Base-by-base conservation (phyloP, 805 yeast species). In the Metschnikowia dekortorum region DNA sequence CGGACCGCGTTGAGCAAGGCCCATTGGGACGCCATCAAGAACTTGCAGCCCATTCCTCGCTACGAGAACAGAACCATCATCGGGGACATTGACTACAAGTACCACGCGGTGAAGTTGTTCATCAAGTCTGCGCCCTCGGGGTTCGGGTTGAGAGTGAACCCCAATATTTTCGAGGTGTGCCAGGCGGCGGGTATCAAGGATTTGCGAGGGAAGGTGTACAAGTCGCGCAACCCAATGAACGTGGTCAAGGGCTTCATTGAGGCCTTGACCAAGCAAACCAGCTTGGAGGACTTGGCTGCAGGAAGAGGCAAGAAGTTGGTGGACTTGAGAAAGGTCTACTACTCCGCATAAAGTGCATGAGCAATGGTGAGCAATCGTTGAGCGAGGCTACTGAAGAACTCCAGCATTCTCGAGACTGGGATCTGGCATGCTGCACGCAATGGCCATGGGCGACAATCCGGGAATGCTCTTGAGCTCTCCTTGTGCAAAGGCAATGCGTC, bases 281-380 rank as follows among this genome's bases (percentile, higher is more conserved):
- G 95, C 2, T 78, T 89, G 60, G 95, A 88, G 61, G 96, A 90
- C 60, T 78, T 92, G 65, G 97, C 98, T 5, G 77, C 84, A 47
- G 87, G 85, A 60, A 83, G 99, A 73, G 99, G 99, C 54, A 92
- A 92, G 80, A 89, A 89, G 78, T 80, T 92, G 63, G 90, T 89
- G 36, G 98, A 94, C 69, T 84, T 94, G 64, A 85, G 95, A 69
- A 88, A 87, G 73, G 83, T 89, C 39, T 94, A 92, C 74, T 90
- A 89, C 68, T 81, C 87, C 35, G 69, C 71, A 41, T 71, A 59
- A 44, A 54, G 57, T 56, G 54, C 44, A 54, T 56, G 53, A 22
- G 22, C 22, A 22, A 22, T 4, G 22, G 5, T 22, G 22, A 22
- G 22, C 22, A 2, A 22, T 22, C 22, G 5, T 4, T 22, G 22